Base-by-base conservation (phyloP, 176 grass and related monocot genomes). In the Themeda triandra region DNA sequence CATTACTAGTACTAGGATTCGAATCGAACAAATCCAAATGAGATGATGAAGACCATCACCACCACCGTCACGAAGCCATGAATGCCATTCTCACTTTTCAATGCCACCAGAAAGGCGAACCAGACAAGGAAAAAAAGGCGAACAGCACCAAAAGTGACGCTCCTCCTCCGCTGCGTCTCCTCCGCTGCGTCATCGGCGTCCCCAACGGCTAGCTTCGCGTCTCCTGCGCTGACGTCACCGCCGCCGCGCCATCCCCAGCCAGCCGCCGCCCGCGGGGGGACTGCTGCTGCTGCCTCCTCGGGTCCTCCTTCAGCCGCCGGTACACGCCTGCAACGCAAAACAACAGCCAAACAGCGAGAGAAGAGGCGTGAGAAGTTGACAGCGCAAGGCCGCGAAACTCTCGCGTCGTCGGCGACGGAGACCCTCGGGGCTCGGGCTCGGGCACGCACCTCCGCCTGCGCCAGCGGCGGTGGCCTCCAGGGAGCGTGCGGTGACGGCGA, bases 231-330 rank as follows among this genome's bases (percentile, higher is more conserved):
- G 83, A 29, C 53, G 21, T 76, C 78, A 42, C 72, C 53, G 37
- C 68, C 80, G 60, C 71, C 13, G 49, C 13, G 54, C 64, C 63
- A 41, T 66, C 73, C 80, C 80, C 18, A 88, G 11, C 76, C 91
- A 85, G 13, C 79, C 91, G 87, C 66, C 92, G 85, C 45, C 76
- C 84, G 39, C 69, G 88, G 44, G 65, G 88, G 45, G 45, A 12
- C 69, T 39, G 9, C 39, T 71, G 36, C 10, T 6, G 36, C 58
- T 45, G 35, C 79, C 63, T 29, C 79, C 25, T 82, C 53, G 71
- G 25, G 76, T 91, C 85, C 87, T 63, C 83, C 72, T 94, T 94
- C 15, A 94, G 73, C 76, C 88, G 90, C 78, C 90, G 88, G 75
- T 87, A 51, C 45, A 82, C 82, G 40, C 48, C 89, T 84, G 77